Base-by-base conservation (phyloP, 768 basidiomycete genomes). In the Macrolepiota albuminosa region DNA sequence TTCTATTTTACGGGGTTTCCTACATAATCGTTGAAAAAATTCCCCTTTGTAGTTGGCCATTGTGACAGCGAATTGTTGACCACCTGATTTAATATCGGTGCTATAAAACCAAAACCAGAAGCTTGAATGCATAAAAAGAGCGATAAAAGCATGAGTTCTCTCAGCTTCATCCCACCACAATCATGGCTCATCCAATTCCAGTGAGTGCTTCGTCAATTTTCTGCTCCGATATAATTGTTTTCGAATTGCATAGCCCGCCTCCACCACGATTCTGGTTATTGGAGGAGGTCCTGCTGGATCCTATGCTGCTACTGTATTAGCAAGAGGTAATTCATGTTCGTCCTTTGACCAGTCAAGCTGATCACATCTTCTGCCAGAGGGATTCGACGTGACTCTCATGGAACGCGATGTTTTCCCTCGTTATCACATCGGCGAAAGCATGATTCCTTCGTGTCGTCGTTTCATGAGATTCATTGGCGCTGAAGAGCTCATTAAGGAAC, bases 371-470 rank as follows among this genome's bases (percentile, higher is more conserved):
- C 14, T 24, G 10, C 18, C 18, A 62, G 61, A 59, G 54, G 61
- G 84, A 4, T 64, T 83, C 48, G 76, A 83, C 50, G 86, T 87
- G 24, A 78, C 81, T 39, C 66, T 81, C n/a, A 62, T 81, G 6
- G 81, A 82, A 59, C 71, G 73, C 4, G 71, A 67, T n/a, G 73
- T 77, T 62, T 80, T 81, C 62, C 81, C 80, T 52, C 70, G 76
- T 18, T 86, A 77, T 57, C 75, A 77, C 58, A 67, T 77, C 10
- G 76, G 76, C 8, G 74, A 77, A 65, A 71, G 70, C 40, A 64
- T 72, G 68, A 64, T 77, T 1, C 67, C 73, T 2, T 73, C 73
- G 0, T 63, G 72, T 18, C 61, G 70, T 4, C 69, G 71, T 42
- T 77, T 72, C 61, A 65, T 77, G 51, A 62, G 68, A 6, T 73